Evolutionary conservation across 1,139 yeast species (phyloP).

Genomic region (Hansenula sp.): DNA sequence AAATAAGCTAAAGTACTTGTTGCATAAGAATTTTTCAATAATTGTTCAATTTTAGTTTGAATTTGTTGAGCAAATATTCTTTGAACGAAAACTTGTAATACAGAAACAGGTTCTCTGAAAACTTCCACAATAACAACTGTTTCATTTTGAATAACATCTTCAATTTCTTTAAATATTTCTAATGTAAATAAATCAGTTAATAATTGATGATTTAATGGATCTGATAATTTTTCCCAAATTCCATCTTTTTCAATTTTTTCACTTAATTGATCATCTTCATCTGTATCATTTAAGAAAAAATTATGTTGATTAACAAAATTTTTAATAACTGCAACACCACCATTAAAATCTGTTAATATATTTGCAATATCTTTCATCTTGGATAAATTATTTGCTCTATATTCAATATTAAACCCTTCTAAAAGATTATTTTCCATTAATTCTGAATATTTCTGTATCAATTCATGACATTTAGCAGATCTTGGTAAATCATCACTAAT

Average conservation of each 20-base stretch:
- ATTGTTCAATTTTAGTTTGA: conserved; percentile 59
- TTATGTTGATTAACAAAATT: conserved; percentile 81
- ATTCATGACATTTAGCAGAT: conserved; percentile 44
- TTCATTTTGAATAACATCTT: conserved; percentile 54
- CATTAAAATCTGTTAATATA: conserved; percentile 77
- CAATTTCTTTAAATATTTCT: conserved; percentile 36
- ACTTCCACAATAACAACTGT: conserved; percentile 71
- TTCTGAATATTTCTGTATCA: conserved; percentile 71
- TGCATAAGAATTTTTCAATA: conserved; percentile 61
- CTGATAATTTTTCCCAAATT: conserved; percentile 43
- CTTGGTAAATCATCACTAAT: conserved; percentile 46
- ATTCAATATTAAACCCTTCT: conserved; percentile 54
- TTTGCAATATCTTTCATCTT: conserved; percentile 77
- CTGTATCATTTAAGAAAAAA: conserved; percentile 53
- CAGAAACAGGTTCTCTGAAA: conserved; percentile 64
- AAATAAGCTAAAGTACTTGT: conserved; percentile 72
- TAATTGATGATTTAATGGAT: conserved; percentile 27
- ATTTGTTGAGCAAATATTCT: conserved; percentile 76
- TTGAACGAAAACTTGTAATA: conserved; percentile 65
- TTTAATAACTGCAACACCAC: conserved; percentile 79
- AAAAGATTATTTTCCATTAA: conserved; percentile 65
- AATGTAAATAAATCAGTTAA: conserved; percentile 23
- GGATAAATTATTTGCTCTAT: conserved; percentile 45
- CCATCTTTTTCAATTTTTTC: conserved; percentile 26
- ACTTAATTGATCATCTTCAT: conserved; percentile 21